A percentile compares a stretch with the other conserved stretches of the same genome.
phyloP scores from a whole-genome alignment of 768 basidiomycete genomes.

The Suillus tomentosus region DNA sequence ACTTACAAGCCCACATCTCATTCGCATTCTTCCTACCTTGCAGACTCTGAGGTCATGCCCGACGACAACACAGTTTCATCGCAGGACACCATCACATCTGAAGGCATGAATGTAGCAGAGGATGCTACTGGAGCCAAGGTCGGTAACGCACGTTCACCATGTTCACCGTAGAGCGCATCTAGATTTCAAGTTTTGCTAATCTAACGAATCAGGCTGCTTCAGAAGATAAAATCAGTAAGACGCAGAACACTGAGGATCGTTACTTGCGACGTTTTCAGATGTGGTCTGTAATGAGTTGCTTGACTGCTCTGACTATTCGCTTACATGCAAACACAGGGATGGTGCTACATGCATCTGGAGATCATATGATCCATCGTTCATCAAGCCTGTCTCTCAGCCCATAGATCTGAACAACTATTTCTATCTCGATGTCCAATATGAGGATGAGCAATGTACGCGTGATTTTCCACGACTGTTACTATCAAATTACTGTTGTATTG shows the following conservation, averaged over 20 bases:
- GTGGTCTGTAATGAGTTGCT: not conserved
- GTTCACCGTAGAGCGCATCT: not conserved
- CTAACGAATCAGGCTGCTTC: not conserved
- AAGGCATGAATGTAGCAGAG: not conserved
- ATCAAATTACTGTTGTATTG: no score
- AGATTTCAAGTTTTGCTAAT: not conserved
- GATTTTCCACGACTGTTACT: not conserved
- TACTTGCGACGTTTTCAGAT: not conserved
- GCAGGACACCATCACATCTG: not conserved
- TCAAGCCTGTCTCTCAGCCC: conserved; percentile 14
- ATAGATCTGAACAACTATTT: conserved; percentile 24
- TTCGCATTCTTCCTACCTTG: not conserved
- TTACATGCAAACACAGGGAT: conserved; percentile 5
- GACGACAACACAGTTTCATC: not conserved
- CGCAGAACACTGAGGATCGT: not conserved
- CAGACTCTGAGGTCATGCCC: not conserved
- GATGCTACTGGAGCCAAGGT: not conserved
- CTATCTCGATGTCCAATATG: conserved; percentile 11
- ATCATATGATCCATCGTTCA: conserved; percentile 10
- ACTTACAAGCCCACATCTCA: not conserved
- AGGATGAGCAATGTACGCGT: not conserved
- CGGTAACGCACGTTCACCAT: not conserved
- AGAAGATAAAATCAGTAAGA: not conserved
- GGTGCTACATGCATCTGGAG: accelerated
- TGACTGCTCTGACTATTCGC: not conserved